Base-by-base conservation (phyloP, 352 stramenopile species). In the Halophytophthora batemanensis region DNA sequence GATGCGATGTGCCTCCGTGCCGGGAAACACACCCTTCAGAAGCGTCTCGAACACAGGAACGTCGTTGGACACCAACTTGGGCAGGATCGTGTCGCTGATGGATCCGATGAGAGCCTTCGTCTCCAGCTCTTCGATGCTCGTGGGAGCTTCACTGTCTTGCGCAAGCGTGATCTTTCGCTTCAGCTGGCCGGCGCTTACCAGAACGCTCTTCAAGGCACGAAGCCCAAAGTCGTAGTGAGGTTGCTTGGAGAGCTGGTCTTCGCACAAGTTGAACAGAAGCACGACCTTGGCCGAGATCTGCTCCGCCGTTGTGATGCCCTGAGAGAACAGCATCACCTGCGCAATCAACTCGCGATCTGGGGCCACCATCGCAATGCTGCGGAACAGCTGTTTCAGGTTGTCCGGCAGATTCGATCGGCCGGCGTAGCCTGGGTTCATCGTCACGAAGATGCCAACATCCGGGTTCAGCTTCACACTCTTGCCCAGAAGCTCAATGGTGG, bases 191-290 rank as follows among this genome's bases (percentile, higher is more conserved):
- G 97, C 98, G 56, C 94, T 98, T 1, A 99, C 92, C 2, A 99
- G 81, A 33, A 99, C 92, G 44, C 94, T 98, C 77, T 99, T 99
- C 44, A 99, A 71, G 4, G 98, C 97, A 56, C 98, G 93, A 40
- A 99, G 85, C 3, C 98, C 97, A 70, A 99, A 99, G 64, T 99
- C 98, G 70, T 99, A 99, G 70, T 99, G 98, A n/a, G 86, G 86
- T 59, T 99, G 98, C 52, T 96, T 97, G 2, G 96, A 99, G 38
- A 99, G 88, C 64, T 98, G 95, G 40, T 98, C 86, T 66, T 98
- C 82, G 53, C 97, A 99, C 22, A 99, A 69, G 37, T 98, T 95
- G 66, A 99, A 99, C 12, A 99, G 78, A 55, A 99, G 77, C 12
- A 99, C 97, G 47, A 99, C 88, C 66, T 96, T 98, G 6, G 89